Evolutionary conservation across 2,329 filamentous ascomycete genomes (phyloP).

Genomic region (Aspergillus calidoustus): DNA sequence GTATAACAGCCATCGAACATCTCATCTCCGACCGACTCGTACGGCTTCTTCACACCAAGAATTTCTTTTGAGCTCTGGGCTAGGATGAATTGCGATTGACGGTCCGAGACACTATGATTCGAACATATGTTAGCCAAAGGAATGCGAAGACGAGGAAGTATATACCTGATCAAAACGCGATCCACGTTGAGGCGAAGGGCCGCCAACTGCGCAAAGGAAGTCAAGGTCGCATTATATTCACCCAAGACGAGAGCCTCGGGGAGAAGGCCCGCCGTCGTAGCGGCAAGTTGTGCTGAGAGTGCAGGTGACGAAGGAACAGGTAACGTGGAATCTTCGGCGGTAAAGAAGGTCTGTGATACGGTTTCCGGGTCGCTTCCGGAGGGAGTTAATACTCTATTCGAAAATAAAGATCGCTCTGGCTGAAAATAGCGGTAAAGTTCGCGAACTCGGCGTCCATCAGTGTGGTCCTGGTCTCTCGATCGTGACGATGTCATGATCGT

Average conservation of each 20-base stretch:
- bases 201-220: conserved; percentile 42
- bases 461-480: conserved; percentile 26
- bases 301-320: conserved; percentile 18
- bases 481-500: conserved; percentile 14
- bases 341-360: conserved; percentile 2
- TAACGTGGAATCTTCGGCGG: conserved; percentile 21
- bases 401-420: conserved; percentile 27
- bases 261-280: conserved; percentile 20
- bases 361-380: conserved; percentile 13
- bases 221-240: conserved; percentile 40
- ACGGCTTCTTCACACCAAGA: conserved; percentile 36
- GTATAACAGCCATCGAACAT: conserved; percentile 38
- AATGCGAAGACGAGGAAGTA: neutral
- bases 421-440: conserved; percentile 49
- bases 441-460: conserved; percentile 38
- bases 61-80: conserved; percentile 55
- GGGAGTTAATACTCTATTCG: conserved; percentile 1
- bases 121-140: neutral
- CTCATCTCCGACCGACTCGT: conserved; percentile 36
- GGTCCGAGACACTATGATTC: conserved; percentile 48
- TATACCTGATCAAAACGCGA: conserved; percentile 44
- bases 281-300: conserved; percentile 18
- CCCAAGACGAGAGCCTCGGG: conserved; percentile 35
- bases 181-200: conserved; percentile 41
- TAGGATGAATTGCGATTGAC: conserved; percentile 54